Conservation (phyloP, 257 asterid genomes). For the Voacanga thouarsii region DNA sequence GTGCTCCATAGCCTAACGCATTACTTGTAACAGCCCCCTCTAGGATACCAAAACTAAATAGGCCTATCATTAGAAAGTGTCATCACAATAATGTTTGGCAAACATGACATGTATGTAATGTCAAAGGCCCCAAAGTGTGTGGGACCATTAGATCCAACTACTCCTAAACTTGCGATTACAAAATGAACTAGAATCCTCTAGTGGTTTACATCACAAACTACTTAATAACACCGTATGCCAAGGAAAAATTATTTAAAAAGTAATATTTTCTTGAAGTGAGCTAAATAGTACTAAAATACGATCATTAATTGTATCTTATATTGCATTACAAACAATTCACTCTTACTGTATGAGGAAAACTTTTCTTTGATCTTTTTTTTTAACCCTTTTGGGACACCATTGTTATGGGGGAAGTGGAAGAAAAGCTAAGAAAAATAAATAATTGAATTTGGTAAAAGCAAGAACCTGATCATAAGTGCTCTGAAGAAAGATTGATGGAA, state of each 20-base stretch:
- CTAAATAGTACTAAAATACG: too few species aligned
- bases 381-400: too few species aligned
- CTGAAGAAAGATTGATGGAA: constrained; percentile 81
- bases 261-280: not conserved
- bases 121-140: constrained; percentile 77
- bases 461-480: constrained; percentile 86
- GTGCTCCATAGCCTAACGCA: constrained; percentile 32
- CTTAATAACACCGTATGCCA: constrained; percentile 34
- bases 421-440: not conserved
- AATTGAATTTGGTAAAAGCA: not conserved
- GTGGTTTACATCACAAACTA: constrained; percentile 82
- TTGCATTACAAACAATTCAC: too few species aligned
- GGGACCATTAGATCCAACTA: constrained; percentile 83
- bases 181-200: constrained; percentile 84
- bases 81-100: constrained; percentile 96
- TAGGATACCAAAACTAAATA: constrained; percentile 79
- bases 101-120: constrained; percentile 79
- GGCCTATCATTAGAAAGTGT: constrained; percentile 89
- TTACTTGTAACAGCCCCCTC: constrained; percentile 60
- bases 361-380: too few species aligned
- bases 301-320: too few species aligned
- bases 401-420: too few species aligned
- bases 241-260: not conserved
- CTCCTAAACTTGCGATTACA: constrained; percentile 68
- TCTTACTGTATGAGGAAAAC: too few species aligned